Evolutionary conservation across 2,329 filamentous ascomycete species (phyloP), one percentile per base, ranked within the genome.

Genomic region (Trichoderma asperellum): DNA sequence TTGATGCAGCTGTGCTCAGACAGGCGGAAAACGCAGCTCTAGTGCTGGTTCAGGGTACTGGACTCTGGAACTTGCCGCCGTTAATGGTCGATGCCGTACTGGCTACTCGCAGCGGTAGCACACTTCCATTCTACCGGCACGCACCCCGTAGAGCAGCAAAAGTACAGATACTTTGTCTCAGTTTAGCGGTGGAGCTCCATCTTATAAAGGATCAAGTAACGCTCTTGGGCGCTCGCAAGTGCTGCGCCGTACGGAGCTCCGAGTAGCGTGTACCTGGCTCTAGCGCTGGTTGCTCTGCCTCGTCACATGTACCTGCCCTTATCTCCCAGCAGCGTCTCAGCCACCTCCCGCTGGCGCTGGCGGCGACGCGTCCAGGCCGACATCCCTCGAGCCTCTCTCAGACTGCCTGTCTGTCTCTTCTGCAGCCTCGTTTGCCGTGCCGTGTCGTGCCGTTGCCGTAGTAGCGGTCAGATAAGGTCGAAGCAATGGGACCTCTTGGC

Each of bases 261-360:
- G 40, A 60, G 64, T 68, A 68, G 64, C 27, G 49, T 34, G 18
- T 63, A 68, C 66, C 29, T 63, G 66, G 34, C 37, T 62, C 58
- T 62, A 62, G 58, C 56, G 58, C 35, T 61, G 47, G 18, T 29
- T 18, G 14, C 12, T 32, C 27, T 27, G 40, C 57, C 24, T 37
- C 29, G 35, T 43, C 34, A 40, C 27, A 53, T 62, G 66, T 62
- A 49, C 55, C 47, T 62, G 43, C 18, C 58, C 66, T 68, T 68
- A 68, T 68, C 66, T 62, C 58, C 49, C 47, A 52, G 55, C 53
- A 55, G 47, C 61, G 57, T 61, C 66, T 68, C 66, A 68, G 66
- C 66, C 66, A 68, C 66, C 66, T 68, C 66, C 66, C 58, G 66
- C 49, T 55, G 60, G 59, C 61, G 24, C 24, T 24, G 24, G 24